Base-by-base conservation (phyloP, 2,329 filamentous ascomycete genomes). In the Colletotrichum aenigma region DNA sequence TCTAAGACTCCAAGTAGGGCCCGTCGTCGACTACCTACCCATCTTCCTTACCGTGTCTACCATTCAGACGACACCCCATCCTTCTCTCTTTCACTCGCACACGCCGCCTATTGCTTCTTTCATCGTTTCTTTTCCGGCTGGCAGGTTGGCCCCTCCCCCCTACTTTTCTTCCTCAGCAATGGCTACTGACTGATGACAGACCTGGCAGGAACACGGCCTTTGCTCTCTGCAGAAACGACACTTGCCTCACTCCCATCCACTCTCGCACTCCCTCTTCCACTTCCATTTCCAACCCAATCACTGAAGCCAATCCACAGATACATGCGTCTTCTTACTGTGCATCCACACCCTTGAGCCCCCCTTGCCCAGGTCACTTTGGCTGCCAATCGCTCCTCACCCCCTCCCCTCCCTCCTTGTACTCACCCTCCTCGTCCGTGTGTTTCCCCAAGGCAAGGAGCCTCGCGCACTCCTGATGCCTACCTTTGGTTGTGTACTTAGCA, bases 111-210 rank as follows among this genome's bases (percentile, higher is more conserved):
- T 72, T 72, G 62, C 73, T 75, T 75, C 69, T 75, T 72, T 67
- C 62, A 72, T 72, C 55, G 55, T 72, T 75, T 75, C 73, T 75
- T 75, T 75, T 75, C 62, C 69, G 73, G 62, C 69, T 67, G 69
- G 62, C 56, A 75, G 56, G 62, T 72, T 66, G 52, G 36, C 12
- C 55, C 62, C 69, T 61, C 69, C 64, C 62, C 69, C 72, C 69
- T 72, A 48, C 38, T 21, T 58, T 75, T 34, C 52, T 67, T 58
- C 36, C 67, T 48, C 24, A 62, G 73, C 69, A 68, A 72, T 75
- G 55, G 38, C 56, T 43, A 56, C 69, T 67, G 38, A 72, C 62
- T 67, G 73, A 75, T 75, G 73, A 71, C 68, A 75, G 72, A 67
- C 72, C 62, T 55, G 73, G 73, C 73, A 68, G 73, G 73, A 75